Base-by-base conservation (phyloP, 148 eudicot species). In the Mesembryanthemum crystallinum region DNA sequence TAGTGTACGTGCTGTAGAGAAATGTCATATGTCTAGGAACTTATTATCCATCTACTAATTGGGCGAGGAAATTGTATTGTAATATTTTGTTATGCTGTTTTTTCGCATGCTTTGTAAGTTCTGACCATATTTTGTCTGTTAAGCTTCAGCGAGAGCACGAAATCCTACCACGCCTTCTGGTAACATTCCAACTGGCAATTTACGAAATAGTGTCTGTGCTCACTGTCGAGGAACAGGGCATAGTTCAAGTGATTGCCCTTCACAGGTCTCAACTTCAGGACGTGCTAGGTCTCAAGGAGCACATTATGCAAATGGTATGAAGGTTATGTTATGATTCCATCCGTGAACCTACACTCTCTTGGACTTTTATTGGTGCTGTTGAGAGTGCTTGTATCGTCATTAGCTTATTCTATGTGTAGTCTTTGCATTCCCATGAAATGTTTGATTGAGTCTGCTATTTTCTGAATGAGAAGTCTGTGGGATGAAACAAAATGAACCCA, bases 211-310 rank as follows among this genome's bases (percentile, higher is more conserved):
- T 58, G 67, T 82, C 74, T 87, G 94, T 55, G 57, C 80, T 32
- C 82, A 81, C 69, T 90, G 95, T 80, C 68, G 87, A 84, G 92
- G 89, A 78, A 69, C 84, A 10, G 94, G 90, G 30, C 97, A 89
- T 85, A 74, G 81, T 75, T 83, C 94, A 66, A 82, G 70, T 73
- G 82, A 83, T 76, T 89, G 91, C 77, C 93, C 94, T 67, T 83
- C 88, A 24, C 85, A 78, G 72, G 79, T 72, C 69, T 85, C 97
- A 63, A 87, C 74, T 72, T 75, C 86, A 79, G 82, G 85, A 30
- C 82, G 76, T 61, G 80, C 84, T 78, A 85, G 86, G 47, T 75
- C 88, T 83, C 91, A 76, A 69, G 82, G 81, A 80, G 54, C 76
- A 77, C 84, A 80, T 74, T 75, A 79, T 70, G 76, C 82, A 74